These are phyloP conservation scores for Begonia fuchsioides DNA, from an alignment of 306 rosid species.

Conservation along the genomic window DNA sequence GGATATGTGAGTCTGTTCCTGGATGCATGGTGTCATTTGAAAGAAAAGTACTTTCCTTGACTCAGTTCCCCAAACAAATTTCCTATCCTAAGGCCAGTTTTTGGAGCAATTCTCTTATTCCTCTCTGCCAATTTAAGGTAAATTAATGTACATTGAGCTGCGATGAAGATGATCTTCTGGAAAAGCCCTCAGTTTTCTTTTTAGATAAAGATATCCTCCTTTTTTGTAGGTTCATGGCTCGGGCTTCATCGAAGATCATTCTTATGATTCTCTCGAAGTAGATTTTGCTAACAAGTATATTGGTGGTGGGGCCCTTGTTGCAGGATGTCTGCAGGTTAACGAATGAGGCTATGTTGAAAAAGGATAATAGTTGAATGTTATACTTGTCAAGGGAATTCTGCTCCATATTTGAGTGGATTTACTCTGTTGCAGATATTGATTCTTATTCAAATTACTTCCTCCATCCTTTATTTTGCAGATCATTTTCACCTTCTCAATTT, in stretches of 20 bases:
- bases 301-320: slow-evolving; percentile 80
- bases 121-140: slow-evolving; percentile 75
- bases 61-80: slow-evolving; percentile 21
- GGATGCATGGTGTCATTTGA: slow-evolving; percentile 67
- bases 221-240: slow-evolving; percentile 41
- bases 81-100: slow-evolving; percentile 43
- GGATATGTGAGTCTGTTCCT: slow-evolving; percentile 56
- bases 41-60: slow-evolving; percentile 66
- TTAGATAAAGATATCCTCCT: slow-evolving; percentile 1
- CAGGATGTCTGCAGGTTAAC: slow-evolving; percentile 88
- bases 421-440: background rate
- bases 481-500: no score
- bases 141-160: background rate
- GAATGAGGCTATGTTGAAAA: slow-evolving; percentile 6
- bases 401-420: background rate
- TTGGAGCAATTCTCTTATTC: slow-evolving; percentile 57
- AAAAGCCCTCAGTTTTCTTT: no score
- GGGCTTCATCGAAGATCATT: slow-evolving; percentile 76
- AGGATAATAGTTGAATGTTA: slow-evolving; percentile 4
- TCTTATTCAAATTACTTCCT: background rate
- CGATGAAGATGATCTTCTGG: background rate
- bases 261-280: slow-evolving; percentile 63
- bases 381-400: background rate
- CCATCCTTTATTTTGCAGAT: no score
- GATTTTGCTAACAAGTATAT: slow-evolving; percentile 88